Evolutionary conservation across 2,329 filamentous ascomycete species (phyloP), one percentile per base, ranked within the genome.

Genomic region (Ophiostoma ulmi): DNA sequence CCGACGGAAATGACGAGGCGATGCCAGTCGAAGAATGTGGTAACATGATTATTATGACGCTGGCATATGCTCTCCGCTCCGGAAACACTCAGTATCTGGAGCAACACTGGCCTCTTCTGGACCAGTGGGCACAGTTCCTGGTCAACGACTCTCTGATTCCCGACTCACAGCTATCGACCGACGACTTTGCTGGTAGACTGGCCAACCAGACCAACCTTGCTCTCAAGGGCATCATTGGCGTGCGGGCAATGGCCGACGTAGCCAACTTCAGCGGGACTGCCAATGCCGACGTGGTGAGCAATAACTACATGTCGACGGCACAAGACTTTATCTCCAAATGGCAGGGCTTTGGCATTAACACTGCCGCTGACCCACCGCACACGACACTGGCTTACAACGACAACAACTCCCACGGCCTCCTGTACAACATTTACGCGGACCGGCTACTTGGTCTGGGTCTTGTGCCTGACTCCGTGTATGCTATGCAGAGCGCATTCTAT

Each of bases 341-440:
- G 92, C 84, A 90, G 76, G 80, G 84, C 26, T 86, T 87, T 70
- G 92, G 86, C 70, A 88, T 94, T 78, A 91, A 91, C 72, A 83
- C 84, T 22, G 87, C 90, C 70, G 86, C 87, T 10, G 82, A 75
- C 31, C 80, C 80, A 17, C 81, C 88, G 0, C 91, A 94, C 78
- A 88, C 91, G 31, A 94, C 92, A 74, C 84, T 97, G 11, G 87
- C 90, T 13, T 97, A 97, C 80, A 86, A 92, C 77, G 89, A 90
- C 83, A 76, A 75, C 0, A 75, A 77, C 71, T 83, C 82, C n/a
- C 81, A 84, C 74, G 84, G 84, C 39, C 75, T 84, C 1, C 84
- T 96, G 48, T 97, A 97, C 83, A 94, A 93, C 77, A 84, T 96
- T 36, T 97, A 92, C 80, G 88, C 90, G 17, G 92, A 96, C 80